phyloP scores from a whole-genome alignment of 805 yeast species.

The Kregervanrija delftensis region DNA sequence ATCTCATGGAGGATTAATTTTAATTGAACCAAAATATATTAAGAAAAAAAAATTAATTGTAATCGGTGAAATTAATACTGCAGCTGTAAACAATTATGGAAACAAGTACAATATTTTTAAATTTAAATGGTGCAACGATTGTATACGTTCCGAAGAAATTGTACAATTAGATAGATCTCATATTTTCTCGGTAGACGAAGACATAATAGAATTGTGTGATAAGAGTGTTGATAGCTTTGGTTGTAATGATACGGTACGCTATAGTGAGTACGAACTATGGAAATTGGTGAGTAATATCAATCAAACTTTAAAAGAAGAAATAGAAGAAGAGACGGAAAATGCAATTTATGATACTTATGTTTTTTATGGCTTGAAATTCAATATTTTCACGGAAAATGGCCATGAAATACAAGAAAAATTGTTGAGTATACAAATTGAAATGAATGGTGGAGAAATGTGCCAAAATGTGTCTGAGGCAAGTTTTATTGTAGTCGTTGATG shows the following conservation, averaged over 20 bases:
- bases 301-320: no score
- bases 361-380: no score
- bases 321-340: no score
- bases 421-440: constrained; percentile 4
- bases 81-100: constrained; percentile 31
- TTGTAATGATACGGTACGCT: constrained; percentile 45
- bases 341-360: no score
- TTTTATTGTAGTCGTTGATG: constrained; percentile 28
- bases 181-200: constrained; percentile 27
- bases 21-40: constrained; percentile 30
- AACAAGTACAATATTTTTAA: constrained; percentile 49
- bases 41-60: constrained; percentile 19
- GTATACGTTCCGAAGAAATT: constrained; percentile 36
- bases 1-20: constrained; percentile 42
- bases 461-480: constrained; percentile 26
- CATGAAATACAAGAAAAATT: no score
- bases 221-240: constrained; percentile 51
- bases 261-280: constrained; percentile 20
- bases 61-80: constrained; percentile 33
- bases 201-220: constrained; percentile 16
- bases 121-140: constrained; percentile 71
- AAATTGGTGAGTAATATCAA: constrained; percentile 6
- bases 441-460: constrained; percentile 36
- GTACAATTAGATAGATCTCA: constrained; percentile 58
- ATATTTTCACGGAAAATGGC: no score